Evolutionary conservation across 2,329 filamentous ascomycete genomes (phyloP), one percentile per base, ranked within the genome.

Genomic region (Colletotrichum liaoningense): DNA sequence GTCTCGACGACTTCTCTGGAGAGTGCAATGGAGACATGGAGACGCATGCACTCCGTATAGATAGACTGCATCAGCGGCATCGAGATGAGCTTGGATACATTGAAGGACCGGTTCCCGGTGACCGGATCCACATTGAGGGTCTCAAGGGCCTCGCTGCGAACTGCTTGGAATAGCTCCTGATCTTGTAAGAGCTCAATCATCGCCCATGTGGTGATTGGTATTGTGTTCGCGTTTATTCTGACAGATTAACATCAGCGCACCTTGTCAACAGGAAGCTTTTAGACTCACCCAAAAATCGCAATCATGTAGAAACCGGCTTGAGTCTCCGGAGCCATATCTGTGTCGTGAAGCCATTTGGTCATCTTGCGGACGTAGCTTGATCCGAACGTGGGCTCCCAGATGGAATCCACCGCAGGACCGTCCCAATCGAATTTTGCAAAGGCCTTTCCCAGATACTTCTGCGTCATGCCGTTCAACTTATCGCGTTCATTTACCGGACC

Each of bases 371-470:
- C 67, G 26, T 78, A 74, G 3, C 75, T 73, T 2, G 76, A 75
- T 2, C 81, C 81, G 12, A 78, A 79, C 19, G 73, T 63, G 1
- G 78, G 77, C n/a, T 83, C 80, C 79, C 79, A 82, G 8, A 76
- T 65, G 0, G 67, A 54, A 14, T 79, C 76, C 1, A 64, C 68
- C 2, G 72, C 68, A 1, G 30, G 33, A 5, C 66, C 72, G 0
- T 76, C 57, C 74, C 74, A 77, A 63, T 79, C 75, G 46, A 77
- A 77, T 74, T 2, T 69, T 57, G 8, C 58, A 26, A 24, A 78
- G 22, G 28, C 76, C 72, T 7, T 26, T 22, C 24, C 35, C 19
- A n/a, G 75, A 64, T 68, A 76, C 69, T 22, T 28, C 57, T 52
- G 67, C 1, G 55, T 49, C 71, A 73, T 73, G 38, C 12, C 42